Percentiles rank a stretch among this genome's conserved stretches.
These are phyloP conservation scores for Zymoseptoria passerinii DNA, from an alignment of 2,329 filamentous ascomycete species.

Conservation along the genomic window DNA sequence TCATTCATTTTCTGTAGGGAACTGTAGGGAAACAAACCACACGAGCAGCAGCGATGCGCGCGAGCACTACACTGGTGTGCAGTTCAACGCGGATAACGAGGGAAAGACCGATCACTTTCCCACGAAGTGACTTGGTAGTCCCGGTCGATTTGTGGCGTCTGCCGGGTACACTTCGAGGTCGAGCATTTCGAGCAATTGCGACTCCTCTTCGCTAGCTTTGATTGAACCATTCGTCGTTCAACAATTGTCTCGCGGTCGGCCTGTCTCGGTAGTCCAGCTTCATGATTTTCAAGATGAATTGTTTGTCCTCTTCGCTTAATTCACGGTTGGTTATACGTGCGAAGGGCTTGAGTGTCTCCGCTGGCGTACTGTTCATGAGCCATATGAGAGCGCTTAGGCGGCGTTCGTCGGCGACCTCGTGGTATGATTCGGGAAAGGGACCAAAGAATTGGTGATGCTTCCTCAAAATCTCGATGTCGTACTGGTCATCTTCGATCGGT, in stretches of 20 bases:
- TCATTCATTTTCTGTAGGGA: too few relatives aligned
- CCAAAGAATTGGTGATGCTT: conserved; percentile 22
- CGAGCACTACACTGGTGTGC: too few relatives aligned
- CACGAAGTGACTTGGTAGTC: too few relatives aligned
- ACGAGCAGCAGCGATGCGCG: too few relatives aligned
- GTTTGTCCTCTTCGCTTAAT: conserved; percentile 26
- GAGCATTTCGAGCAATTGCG: too few relatives aligned
- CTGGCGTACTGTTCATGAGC: conserved; percentile 4
- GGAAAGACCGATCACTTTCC: too few relatives aligned
- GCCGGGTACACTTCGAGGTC: too few relatives aligned
- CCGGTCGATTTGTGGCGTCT: too few relatives aligned
- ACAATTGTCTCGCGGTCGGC: conserved; percentile 32
- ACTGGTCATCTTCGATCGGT: conserved; percentile 16
- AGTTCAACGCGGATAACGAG: too few relatives aligned
- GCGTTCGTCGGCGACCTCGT: conserved; percentile 19
- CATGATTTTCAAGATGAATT: conserved; percentile 39
- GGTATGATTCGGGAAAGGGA: conserved; percentile 20
- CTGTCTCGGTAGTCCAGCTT: conserved; percentile 37
- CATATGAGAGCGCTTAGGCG: background rate
- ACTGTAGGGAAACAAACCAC: too few relatives aligned
- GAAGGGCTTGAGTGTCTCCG: conserved; percentile 15
- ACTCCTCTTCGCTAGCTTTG: too few relatives aligned
- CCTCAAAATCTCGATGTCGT: conserved; percentile 18
- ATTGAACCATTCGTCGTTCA: conserved; percentile 33
- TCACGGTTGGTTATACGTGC: conserved; percentile 19